Percentiles rank a stretch among this genome's conserved stretches.
phyloP scores from a whole-genome alignment of 2,329 filamentous ascomycete genomes.

The Colletotrichum melonis region DNA sequence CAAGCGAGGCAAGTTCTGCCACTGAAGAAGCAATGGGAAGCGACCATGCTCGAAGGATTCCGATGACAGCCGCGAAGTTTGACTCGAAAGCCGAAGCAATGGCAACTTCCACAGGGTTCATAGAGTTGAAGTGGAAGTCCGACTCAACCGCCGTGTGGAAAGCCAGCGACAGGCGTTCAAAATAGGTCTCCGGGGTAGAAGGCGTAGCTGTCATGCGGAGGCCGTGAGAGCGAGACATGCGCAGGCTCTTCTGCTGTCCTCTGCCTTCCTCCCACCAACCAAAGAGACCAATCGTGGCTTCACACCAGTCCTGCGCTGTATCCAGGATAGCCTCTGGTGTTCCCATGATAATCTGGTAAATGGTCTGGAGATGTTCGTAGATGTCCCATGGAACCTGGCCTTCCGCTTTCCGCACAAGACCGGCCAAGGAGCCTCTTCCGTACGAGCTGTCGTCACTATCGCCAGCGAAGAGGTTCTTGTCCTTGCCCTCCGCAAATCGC shows the following conservation, averaged over 20 bases:
- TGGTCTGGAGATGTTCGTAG: constrained; percentile 83
- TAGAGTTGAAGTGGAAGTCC: constrained; percentile 81
- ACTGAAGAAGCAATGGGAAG: constrained; percentile 81
- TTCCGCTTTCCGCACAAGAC: constrained; percentile 80
- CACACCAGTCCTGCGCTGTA: constrained; percentile 89
- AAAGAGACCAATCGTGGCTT: constrained; percentile 84
- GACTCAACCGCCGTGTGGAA: constrained; percentile 77
- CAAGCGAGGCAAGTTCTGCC: constrained; percentile 85
- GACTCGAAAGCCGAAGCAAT: constrained; percentile 86
- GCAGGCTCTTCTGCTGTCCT: constrained; percentile 54
- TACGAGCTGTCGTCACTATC: constrained; percentile 47
- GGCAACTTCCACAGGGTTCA: constrained; percentile 82
- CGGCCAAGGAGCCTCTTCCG: constrained; percentile 66
- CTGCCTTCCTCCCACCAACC: constrained; percentile 94
- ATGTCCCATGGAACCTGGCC: constrained; percentile 91
- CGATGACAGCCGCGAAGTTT: constrained; percentile 80
- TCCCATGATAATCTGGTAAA: constrained; percentile 86
- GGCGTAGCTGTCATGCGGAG: constrained; percentile 51
- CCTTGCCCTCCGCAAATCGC: constrained; percentile 81
- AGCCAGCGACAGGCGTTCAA: constrained; percentile 76
- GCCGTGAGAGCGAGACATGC: constrained; percentile 53
- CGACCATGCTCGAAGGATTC: constrained; percentile 83
- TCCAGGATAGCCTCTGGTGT: constrained; percentile 80
- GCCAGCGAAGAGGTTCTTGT: constrained; percentile 52
- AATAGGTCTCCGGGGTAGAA: constrained; percentile 74